Evolutionary conservation across 768 basidiomycete genomes (phyloP), one percentile per base, ranked within the genome.

Genomic region (Podaxis rugospora): DNA sequence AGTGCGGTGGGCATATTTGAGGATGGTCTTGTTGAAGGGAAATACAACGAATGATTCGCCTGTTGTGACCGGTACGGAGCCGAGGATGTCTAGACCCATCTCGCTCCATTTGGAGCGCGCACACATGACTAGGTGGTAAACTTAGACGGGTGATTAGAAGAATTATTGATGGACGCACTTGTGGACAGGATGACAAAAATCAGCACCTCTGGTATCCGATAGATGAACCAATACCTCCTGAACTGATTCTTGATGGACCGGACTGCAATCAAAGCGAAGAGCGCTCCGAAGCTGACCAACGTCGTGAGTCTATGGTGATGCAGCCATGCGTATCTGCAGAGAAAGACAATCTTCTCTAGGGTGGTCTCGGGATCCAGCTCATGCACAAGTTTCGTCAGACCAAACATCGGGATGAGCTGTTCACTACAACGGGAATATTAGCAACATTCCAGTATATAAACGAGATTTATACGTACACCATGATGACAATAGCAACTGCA

Each of bases 391-490:
- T 74, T 72, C 5, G 75, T 75, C 25, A 98, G 80, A 25, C 95
- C 95, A 51, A 97, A 82, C 90, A 98, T 95, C 0, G 95, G 93
- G 27, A 93, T 86, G 16, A 95, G 76, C 69, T 95, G 91, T 72
- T 91, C 89, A 46, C 90, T 92, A 55, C 55, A 64, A 10, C 35
- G 18, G 25, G 23, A 63, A 57, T 35, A 59, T 64, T 44, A 36
- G 40, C 23, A 57, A 32, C 56, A 25, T 52, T 16, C 36, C 39
- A 36, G 14, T 28, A 58, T 46, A 28, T 36, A 23, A 21, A 23
- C 46, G 52, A 39, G 7, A 14, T 27, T 52, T 36, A 37, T 25
- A 76, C 88, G 51, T 65, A 91, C 90, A 93, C 86, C 70, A 89
- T 79, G 67, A 98, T 95, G 46, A 98, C 88, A 5, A 90, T 81